Base-by-base conservation (phyloP, 352 stramenopile species). In the Globisporangium carolinianum region DNA sequence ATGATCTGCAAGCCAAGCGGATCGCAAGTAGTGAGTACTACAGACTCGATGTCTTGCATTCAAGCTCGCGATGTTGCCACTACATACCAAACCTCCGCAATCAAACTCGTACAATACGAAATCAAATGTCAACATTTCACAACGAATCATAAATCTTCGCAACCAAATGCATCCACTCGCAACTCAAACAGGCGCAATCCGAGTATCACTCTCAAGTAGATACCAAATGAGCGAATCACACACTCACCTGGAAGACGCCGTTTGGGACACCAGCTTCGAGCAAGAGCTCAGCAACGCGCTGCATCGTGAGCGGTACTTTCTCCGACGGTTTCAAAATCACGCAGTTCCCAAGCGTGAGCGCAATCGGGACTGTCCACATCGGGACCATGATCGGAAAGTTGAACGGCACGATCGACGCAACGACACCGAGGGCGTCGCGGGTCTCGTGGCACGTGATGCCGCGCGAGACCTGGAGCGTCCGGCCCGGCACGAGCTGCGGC, bases 371-470 rank as follows among this genome's bases (percentile, higher is more conserved):
- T 0, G 96, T 99, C 97, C 97, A 99, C 83, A 98, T 97, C 11
- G 96, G 94, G 6, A 98, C 93, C 89, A 99, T 99, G 63, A 98
- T 93, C 7, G 96, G 96, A 62, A 98, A 98, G 71, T 98, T 98
- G 66, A 99, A 98, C 1, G 97, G 97, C 35, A 98, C 90, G 65
- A 98, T 92, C 52, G 73, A 95, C 0, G 79, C 93, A 24, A 98
- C 88, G 6, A 94, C 79, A 6, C 96, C 96, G 5, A 99, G 65
- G 9, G 96, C 91, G 53, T 98, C 91, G 32, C 94, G 80, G 45
- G 85, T 72, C 71, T 99, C 95, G 12, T 88, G 75, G 75, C 96
- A 99, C 59, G 86, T 95, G 50, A 99, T 97, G 37, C 89, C 76
- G 48, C 78, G 69, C 35, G 83, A 89, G n/a, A 97, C 78, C 63